phyloP scores from a whole-genome alignment of 805 yeast species.

The Lipomyces yamadae region DNA sequence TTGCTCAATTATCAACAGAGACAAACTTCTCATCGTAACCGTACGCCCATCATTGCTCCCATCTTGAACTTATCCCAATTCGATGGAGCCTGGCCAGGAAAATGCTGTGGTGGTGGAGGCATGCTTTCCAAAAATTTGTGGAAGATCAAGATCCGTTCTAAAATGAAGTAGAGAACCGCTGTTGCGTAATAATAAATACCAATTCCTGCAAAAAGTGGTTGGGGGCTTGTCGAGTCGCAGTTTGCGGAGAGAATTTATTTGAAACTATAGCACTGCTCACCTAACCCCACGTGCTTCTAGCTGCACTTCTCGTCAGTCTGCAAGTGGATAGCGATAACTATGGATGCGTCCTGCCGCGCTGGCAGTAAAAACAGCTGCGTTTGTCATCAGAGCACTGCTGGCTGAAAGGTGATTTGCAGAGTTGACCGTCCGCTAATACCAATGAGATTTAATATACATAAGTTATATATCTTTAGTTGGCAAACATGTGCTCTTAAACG shows the following conservation, averaged over 20 bases:
- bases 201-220: too few species aligned
- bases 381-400: too few species aligned
- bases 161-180: background rate
- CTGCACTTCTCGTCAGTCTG: background rate
- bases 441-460: background rate
- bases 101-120: constrained; percentile 43
- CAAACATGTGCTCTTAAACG: background rate
- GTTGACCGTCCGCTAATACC: background rate
- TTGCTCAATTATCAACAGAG: background rate
- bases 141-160: background rate
- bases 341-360: too few species aligned
- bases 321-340: too few species aligned
- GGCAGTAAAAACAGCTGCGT: too few species aligned
- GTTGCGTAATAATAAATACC: background rate
- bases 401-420: background rate
- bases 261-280: background rate
- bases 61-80: constrained; percentile 95
- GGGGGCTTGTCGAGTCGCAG: background rate
- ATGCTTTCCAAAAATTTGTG: constrained; percentile 1
- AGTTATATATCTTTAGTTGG: background rate
- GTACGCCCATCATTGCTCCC: constrained; percentile 95
- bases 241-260: background rate
- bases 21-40: constrained; percentile 36
- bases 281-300: background rate
- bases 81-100: constrained; percentile 58